Evolutionary conservation across 352 stramenopile species (phyloP), one percentile per base, ranked within the genome.

Genomic region (Pythium brachiatum): DNA sequence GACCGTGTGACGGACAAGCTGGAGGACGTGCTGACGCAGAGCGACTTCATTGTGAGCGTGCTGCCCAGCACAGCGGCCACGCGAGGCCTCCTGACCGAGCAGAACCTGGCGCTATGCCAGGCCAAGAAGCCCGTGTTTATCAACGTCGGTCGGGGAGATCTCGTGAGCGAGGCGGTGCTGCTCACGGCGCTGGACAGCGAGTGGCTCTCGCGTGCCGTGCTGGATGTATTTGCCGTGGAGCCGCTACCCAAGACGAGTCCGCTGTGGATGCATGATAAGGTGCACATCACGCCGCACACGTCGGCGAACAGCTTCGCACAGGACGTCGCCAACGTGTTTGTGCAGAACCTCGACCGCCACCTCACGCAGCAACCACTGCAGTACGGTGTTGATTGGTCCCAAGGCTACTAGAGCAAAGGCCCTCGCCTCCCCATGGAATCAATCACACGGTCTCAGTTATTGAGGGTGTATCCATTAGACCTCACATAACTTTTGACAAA

Each of bases 71-170:
- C 89, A 18, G 48, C 60, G 2, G 72, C 70, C 18, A 97, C 89
- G 44, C 70, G 69, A 29, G 73, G 83, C 50, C 55, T 95, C 36
- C 70, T 97, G 23, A 80, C 68, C 15, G 70, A 81, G 27, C 57
- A 63, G 23, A 77, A 74, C 20, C 62, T 96, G 1, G 46, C 70
- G 26, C 53, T 65, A 23, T 89, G 80, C 50, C 61, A 67, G 0
- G 57, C 59, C 26, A 76, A 75, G 63, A 68, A 79, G 62, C 83
- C 87, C 18, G 79, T 94, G 53, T 85, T 97, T 56, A 79, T 96
- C 66, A 96, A 96, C 68, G 85, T 94, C 55, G 89, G 89, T 4
- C 80, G 88, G 46, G 89, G 89, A 13, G 88, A 97, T 61, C 70
- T 97, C 4, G 78, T 95, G 52, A 64, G 67, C 21, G 83, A 95